Percentiles rank a stretch among this genome's conserved stretches.
Conservation (phyloP, 352 stramenopile genomes). For the Pythium graminicola region DNA sequence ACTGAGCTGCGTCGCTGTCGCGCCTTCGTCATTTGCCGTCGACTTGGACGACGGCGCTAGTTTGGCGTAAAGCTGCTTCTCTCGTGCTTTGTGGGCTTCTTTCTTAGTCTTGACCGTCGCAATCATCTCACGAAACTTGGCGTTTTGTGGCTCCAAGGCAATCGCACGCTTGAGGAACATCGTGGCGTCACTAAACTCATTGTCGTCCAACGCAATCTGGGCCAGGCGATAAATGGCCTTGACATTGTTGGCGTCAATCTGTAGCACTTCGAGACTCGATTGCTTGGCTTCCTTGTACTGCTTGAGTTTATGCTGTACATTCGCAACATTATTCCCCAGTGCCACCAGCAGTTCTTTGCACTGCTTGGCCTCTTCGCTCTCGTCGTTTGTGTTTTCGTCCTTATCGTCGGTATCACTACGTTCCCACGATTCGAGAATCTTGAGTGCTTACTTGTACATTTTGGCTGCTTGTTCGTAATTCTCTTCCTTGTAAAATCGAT, state of each 20-base stretch:
- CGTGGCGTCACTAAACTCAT: constrained; percentile 60
- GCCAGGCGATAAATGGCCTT: constrained; percentile 76
- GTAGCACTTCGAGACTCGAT: constrained; percentile 72
- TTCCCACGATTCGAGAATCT: constrained; percentile 73
- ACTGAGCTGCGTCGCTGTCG: constrained; percentile 11
- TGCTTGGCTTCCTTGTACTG: constrained; percentile 70
- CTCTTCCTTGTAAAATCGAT: constrained; percentile 73
- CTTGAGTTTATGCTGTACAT: constrained; percentile 70
- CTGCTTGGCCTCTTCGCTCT: constrained; percentile 22
- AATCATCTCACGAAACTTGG: constrained; percentile 57
- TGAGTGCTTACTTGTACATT: constrained; percentile 78
- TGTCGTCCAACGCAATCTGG: constrained; percentile 64
- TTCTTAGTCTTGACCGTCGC: constrained; percentile 66
- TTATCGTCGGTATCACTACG: constrained; percentile 37
- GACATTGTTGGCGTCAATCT: constrained; percentile 63
- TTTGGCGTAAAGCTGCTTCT: constrained; percentile 69
- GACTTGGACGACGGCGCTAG: constrained; percentile 21
- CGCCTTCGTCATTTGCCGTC: background rate
- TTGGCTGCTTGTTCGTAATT: constrained; percentile 81
- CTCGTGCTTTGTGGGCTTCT: constrained; percentile 41
- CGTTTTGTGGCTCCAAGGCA: constrained; percentile 56
- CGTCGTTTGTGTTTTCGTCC: constrained; percentile 4
- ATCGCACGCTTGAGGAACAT: constrained; percentile 56
- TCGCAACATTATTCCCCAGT: constrained; percentile 77
- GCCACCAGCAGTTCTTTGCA: constrained; percentile 75